Base-by-base conservation (phyloP, 2,329 filamentous ascomycete genomes). In the Ophiocordyceps unilateralis region DNA sequence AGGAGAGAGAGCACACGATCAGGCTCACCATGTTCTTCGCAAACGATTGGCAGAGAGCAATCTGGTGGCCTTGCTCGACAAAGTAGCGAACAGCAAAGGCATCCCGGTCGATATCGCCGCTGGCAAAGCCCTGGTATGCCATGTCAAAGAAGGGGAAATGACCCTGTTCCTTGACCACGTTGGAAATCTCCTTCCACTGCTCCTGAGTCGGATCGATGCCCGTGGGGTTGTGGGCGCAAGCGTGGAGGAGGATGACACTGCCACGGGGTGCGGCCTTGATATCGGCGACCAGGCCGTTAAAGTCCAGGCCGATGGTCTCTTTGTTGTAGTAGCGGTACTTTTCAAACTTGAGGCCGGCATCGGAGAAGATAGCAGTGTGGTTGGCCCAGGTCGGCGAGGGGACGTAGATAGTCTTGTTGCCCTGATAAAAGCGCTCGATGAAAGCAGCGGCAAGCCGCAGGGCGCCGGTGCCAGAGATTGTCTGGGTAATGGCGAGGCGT, bases 301-400 rank as follows among this genome's bases (percentile, higher is more conserved):
- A 96, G 74, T 98, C 91, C 50, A 98, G 81, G 44, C 88, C 88
- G 60, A 95, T 96, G 58, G 89, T 96, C 61, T 94, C 81, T 74
- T 93, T 93, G 78, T 96, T 85, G 74, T 96, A 98, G 79, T 98
- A 98, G 56, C 85, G 76, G 76, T 98, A 98, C 69, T 88, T 86
- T 68, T 88, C 79, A 48, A 96, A 87, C 66, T 84, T 75, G 51
- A 98, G 76, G 45, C 88, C 86, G 26, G 85, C 83, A 66, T 96
- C 88, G 67, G 76, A 81, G 78, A 98, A 96, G 64, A 98, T 84
- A 50, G 89, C 88, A 61, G 78, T 84, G 74, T 98, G 91, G 76
- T 98, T 96, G 56, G 89, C 91, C 91, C 91, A 98, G 55, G 86
- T 93, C 42, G 91, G 91, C 45, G 72, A 88, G 48, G 91, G 91